Base-by-base conservation (phyloP, 192 early-diverging fungal genomes). In the Backusella luteola region DNA sequence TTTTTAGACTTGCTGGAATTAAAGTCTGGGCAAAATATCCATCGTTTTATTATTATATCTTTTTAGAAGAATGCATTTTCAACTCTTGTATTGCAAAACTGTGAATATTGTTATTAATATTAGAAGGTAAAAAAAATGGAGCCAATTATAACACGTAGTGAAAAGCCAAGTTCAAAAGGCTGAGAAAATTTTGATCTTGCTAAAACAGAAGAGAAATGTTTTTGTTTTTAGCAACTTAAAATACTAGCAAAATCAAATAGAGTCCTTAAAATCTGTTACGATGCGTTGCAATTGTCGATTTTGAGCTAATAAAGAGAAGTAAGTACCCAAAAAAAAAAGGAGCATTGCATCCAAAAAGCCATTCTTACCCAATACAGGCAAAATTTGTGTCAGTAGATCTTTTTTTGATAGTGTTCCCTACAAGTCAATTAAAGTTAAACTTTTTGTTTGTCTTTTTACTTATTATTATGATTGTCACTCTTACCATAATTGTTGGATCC, bases 231-330 rank as follows among this genome's bases (percentile, higher is more conserved):
- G 12, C 9, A 14, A 14, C 11, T 44, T 44, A 17, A 49, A 7
- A 49, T 49, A 17, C 11, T 67, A 19, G 12, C 12, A 36, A 17
- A n/a, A 35, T 67, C 32, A 67, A 67, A 36, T 67, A 67, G 36
- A 44, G 11, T 35, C 36, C 39, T 42, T 66, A 53, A 91, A 93
- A 73, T 93, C 91, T 19, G 84, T 84, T 7, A 91, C 84, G 29
- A 89, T 77, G 23, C 87, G 70, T 68, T 94, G 93, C 68, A 93
- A 76, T 7, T 86, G 76, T 56, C 93, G 84, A 76, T 94, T 94
- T 26, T 87, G 83, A 49, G 76, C 82, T 86, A 73, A 68, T 34
- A 38, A 41, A 46, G 42, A 49, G 17, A 68, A 36, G 15, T n/a
- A 59, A 36, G 26, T n/a, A 15, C 19, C 0, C 23, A 56, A 35